Conservation (phyloP, 202 grass and related monocot species). For the Setaria viridis region DNA sequence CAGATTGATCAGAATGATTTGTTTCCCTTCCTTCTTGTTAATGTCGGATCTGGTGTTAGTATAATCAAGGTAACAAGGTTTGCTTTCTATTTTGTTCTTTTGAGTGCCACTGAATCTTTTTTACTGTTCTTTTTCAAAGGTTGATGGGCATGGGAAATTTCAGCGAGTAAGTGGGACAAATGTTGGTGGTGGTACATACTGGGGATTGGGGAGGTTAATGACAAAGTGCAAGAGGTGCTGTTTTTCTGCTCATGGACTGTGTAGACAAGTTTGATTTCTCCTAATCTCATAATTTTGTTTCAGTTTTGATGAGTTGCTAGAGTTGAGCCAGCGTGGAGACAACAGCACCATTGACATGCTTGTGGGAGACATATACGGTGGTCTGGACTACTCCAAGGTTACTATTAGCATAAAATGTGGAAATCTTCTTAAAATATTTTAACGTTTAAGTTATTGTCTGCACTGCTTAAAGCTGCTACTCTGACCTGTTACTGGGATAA, state of each 20-base stretch:
- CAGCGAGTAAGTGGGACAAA: constrained; percentile 99
- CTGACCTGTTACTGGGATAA: constrained; percentile 21
- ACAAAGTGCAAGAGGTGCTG: constrained; percentile 93
- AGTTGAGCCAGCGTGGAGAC: constrained; percentile 94
- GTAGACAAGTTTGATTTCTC: constrained; percentile 23
- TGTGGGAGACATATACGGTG: constrained; percentile 98
- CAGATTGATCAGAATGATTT: constrained; percentile 96
- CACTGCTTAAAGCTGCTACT: constrained; percentile 22
- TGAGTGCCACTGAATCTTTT: constrained; percentile 33
- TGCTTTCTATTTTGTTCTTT: constrained; percentile 5
- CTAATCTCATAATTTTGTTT: constrained; percentile 39
- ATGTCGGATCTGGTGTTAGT: constrained; percentile 98
- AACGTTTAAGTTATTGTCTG: constrained; percentile 18
- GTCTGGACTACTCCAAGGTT: constrained; percentile 97
- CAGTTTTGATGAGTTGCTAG: constrained; percentile 98
- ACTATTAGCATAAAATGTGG: constrained; percentile 25
- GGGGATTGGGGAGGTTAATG: constrained; percentile 95
- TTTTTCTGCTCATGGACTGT: constrained; percentile 40
- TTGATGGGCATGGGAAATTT: constrained; percentile 95
- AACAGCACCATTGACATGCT: constrained; percentile 97
- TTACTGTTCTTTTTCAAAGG: constrained; percentile 61
- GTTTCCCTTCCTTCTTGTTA: constrained; percentile 99
- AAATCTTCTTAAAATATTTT: constrained; percentile 43
- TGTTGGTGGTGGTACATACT: constrained; percentile 96
- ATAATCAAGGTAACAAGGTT: constrained; percentile 88